These are phyloP conservation scores for Fusarium secorum DNA, from an alignment of 2,329 filamentous ascomycete genomes.

Conservation along the genomic window DNA sequence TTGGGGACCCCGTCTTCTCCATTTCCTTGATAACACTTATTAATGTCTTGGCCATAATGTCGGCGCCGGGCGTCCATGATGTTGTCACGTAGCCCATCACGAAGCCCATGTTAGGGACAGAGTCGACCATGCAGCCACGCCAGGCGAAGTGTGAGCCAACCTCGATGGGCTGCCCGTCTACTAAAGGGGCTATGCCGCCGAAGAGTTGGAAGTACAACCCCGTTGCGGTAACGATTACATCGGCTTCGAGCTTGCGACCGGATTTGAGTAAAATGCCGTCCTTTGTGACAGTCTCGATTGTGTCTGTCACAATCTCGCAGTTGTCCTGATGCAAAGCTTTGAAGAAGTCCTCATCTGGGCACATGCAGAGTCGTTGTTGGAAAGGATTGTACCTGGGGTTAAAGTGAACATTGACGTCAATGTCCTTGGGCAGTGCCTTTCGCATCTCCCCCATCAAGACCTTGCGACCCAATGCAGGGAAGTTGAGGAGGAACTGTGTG, in stretches of 20 bases:
- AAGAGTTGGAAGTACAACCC: slow-evolving; percentile 68
- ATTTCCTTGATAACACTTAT: slow-evolving; percentile 62
- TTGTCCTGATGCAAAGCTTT: slow-evolving; percentile 55
- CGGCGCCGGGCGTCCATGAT: slow-evolving; percentile 73
- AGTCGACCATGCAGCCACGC: slow-evolving; percentile 72
- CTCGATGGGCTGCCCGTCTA: slow-evolving; percentile 62
- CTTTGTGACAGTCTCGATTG: slow-evolving; percentile 59
- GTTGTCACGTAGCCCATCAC: slow-evolving; percentile 72
- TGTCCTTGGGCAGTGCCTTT: slow-evolving; percentile 59
- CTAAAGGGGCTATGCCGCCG: slow-evolving; percentile 58
- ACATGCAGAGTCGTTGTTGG: slow-evolving; percentile 79
- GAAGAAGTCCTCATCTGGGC: slow-evolving; percentile 65
- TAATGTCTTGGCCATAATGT: slow-evolving; percentile 57
- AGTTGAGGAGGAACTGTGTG: slow-evolving; percentile 40
- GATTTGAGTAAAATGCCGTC: slow-evolving; percentile 57
- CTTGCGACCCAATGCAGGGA: slow-evolving; percentile 37
- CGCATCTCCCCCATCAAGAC: slow-evolving; percentile 54
- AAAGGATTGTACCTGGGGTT: slow-evolving; percentile 71
- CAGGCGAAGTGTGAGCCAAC: slow-evolving; percentile 64
- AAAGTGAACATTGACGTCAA: slow-evolving; percentile 69
- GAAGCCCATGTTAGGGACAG: slow-evolving; percentile 68
- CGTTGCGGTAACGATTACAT: slow-evolving; percentile 75
- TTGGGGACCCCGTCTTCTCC: slow-evolving; percentile 54
- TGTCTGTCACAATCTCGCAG: slow-evolving; percentile 59
- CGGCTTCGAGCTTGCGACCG: slow-evolving; percentile 62